Conservation (phyloP, 179 eudicot genomes). For the Gypsophila paniculata region DNA sequence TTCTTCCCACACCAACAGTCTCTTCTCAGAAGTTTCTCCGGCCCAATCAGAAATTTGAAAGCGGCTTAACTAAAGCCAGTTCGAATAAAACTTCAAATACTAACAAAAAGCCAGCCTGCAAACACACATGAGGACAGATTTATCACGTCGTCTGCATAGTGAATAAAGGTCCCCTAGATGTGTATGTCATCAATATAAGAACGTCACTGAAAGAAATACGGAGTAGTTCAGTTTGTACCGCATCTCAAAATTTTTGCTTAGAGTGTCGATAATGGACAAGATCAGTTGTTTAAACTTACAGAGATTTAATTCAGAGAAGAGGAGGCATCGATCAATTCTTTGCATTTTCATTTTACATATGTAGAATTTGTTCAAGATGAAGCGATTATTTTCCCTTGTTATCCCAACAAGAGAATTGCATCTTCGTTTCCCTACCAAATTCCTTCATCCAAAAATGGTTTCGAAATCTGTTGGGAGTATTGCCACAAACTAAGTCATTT, state of each 20-base stretch:
- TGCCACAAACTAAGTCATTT: no score
- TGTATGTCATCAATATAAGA: neutral
- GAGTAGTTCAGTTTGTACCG: neutral
- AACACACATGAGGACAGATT: neutral
- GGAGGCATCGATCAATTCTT: neutral
- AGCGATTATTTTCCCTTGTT: no score
- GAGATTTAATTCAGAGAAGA: neutral
- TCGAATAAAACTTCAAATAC: constrained; percentile 13
- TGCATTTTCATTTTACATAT: no score
- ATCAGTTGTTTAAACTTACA: neutral
- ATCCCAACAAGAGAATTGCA: no score
- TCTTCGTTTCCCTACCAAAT: no score
- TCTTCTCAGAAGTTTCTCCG: constrained; percentile 7
- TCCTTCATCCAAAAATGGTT: no score
- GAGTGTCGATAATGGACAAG: neutral
- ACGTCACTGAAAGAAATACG: neutral
- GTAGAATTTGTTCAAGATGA: no score
- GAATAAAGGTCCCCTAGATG: neutral
- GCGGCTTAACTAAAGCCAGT: constrained; percentile 7
- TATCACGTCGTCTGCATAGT: no score
- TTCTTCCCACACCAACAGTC: neutral
- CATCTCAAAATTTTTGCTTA: constrained; percentile 7
- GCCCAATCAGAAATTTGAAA: constrained; percentile 6
- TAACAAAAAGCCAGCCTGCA: constrained; percentile 4
- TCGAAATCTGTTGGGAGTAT: no score